A percentile compares a stretch with the other conserved stretches of the same genome.
These are phyloP conservation scores for Trypethelium eluteriae DNA, from an alignment of 495 filamentous ascomycete genomes.

Conservation along the genomic window DNA sequence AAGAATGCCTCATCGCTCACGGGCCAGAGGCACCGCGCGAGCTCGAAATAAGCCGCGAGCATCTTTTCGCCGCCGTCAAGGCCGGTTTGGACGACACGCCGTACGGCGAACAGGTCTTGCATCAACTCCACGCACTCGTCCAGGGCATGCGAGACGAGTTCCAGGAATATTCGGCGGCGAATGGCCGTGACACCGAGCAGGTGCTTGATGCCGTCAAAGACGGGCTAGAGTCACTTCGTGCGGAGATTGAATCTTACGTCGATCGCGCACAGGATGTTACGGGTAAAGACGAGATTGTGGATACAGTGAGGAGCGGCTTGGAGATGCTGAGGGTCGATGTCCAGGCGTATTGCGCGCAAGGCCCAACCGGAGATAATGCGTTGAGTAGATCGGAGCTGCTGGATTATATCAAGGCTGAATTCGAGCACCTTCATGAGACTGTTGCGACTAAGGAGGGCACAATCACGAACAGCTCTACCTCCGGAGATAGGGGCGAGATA, in stretches of 20 bases:
- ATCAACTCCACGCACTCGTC: constrained; percentile 65
- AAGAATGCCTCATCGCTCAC: constrained; percentile 46
- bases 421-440: constrained; percentile 50
- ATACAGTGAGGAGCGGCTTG: constrained; percentile 63
- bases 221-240: constrained; percentile 70
- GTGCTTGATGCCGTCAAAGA: constrained; percentile 79
- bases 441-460: constrained; percentile 17
- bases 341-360: constrained; percentile 51
- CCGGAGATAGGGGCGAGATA: constrained; percentile 27
- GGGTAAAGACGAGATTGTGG: constrained; percentile 69
- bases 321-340: constrained; percentile 67
- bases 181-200: constrained; percentile 69
- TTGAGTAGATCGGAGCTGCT: constrained; percentile 50
- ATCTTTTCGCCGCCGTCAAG: constrained; percentile 59
- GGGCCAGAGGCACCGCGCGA: constrained; percentile 44
- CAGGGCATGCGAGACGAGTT: constrained; percentile 63
- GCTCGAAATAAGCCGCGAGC: constrained; percentile 55
- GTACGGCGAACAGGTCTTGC: constrained; percentile 59
- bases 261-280: constrained; percentile 57
- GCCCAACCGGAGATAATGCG: constrained; percentile 32
- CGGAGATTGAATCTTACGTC: constrained; percentile 73
- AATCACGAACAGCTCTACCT: background rate
- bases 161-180: constrained; percentile 64
- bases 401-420: constrained; percentile 66
- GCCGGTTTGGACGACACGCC: constrained; percentile 49